These are phyloP conservation scores for Elaphomyces granulatus DNA, from an alignment of 495 filamentous ascomycete species.

Conservation along the genomic window DNA sequence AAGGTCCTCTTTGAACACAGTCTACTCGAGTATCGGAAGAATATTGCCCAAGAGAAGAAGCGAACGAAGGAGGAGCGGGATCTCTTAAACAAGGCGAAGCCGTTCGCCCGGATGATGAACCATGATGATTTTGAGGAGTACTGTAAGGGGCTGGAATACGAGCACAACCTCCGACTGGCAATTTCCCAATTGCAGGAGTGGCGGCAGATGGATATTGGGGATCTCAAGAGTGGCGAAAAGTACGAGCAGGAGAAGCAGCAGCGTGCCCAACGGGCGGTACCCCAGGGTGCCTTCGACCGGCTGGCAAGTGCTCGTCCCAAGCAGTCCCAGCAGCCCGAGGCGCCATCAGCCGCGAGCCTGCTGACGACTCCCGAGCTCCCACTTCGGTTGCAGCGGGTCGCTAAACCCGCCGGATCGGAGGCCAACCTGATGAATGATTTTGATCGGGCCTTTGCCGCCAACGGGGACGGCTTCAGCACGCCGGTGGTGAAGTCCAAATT, in stretches of 20 bases:
- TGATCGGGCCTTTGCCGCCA: slow-evolving; percentile 27
- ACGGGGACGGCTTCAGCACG: slow-evolving; percentile 25
- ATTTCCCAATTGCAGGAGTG: slow-evolving; percentile 89
- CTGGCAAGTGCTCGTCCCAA: slow-evolving; percentile 46
- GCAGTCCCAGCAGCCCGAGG: slow-evolving; percentile 46
- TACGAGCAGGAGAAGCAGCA: slow-evolving; percentile 83
- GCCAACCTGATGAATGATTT: slow-evolving; percentile 27
- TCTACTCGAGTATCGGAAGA: slow-evolving; percentile 83
- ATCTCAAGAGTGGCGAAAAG: slow-evolving; percentile 76
- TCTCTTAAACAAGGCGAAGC: slow-evolving; percentile 81
- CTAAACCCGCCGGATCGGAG: slow-evolving; percentile 20
- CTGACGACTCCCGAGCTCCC: slow-evolving; percentile 66
- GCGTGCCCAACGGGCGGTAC: slow-evolving; percentile 52
- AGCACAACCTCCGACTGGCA: slow-evolving; percentile 80
- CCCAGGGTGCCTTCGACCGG: slow-evolving; percentile 68
- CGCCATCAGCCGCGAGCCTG: slow-evolving; percentile 51
- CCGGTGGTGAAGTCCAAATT: slow-evolving; percentile 31
- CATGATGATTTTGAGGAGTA: slow-evolving; percentile 78
- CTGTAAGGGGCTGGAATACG: slow-evolving; percentile 68
- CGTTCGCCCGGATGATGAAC: slow-evolving; percentile 95
- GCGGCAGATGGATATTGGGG: slow-evolving; percentile 68
- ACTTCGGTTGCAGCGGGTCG: slow-evolving; percentile 36
- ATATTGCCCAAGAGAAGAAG: slow-evolving; percentile 78
- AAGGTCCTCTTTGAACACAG: slow-evolving; percentile 93
- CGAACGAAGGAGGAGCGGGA: slow-evolving; percentile 90